Base-by-base conservation (phyloP, 202 grass and related monocot genomes). In the Dendrocalamus latiflorus region DNA sequence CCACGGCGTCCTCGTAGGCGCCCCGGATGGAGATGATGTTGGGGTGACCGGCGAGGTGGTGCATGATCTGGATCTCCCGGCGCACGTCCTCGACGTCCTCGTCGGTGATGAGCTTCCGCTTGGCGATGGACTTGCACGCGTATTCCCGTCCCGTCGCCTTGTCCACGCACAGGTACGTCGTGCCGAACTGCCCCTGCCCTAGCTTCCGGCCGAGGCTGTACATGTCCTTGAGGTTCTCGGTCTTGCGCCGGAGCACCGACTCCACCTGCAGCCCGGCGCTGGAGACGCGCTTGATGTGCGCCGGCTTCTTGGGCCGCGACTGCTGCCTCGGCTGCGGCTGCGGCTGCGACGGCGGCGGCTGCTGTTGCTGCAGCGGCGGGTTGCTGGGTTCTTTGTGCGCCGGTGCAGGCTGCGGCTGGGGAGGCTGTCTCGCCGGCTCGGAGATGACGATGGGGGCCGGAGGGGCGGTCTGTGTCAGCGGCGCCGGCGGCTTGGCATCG, bases 41-140 rank as follows among this genome's bases (percentile, higher is more conserved):
- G 0, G 91, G 89, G 68, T 90, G 90, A 0, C 91, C 94, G 0
- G 89, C 79, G 0, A 97, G 80, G 86, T 97, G 94, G 88, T 97
- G 91, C 94, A 97, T 97, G 75, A 97, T 97, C 84, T 97, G 94
- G 84, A 97, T 97, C 86, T 97, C 94, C 13, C 91, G 85, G 1
- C 77, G 74, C 26, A 97, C 94, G 77, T 97, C 94, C 85, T 97
- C 94, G 6, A 94, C 90, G 73, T 97, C 94, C 77, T 97, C 94
- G 41, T 94, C 86, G 0, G 90, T 89, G 11, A 91, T 38, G 5
- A 97, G 86, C 87, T 97, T 97, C 44, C 89, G 79, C 89, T 92
- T 97, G 28, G 90, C 84, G 83, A 97, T 92, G 38, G 89, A 92
- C 80, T 97, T 97, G 89, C 94, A 97, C 33, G 94, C 94, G 61